A percentile compares a stretch with the other conserved stretches of the same genome.
phyloP scores from a whole-genome alignment of 2,329 filamentous ascomycete genomes.

The Clathrospora elynae region DNA sequence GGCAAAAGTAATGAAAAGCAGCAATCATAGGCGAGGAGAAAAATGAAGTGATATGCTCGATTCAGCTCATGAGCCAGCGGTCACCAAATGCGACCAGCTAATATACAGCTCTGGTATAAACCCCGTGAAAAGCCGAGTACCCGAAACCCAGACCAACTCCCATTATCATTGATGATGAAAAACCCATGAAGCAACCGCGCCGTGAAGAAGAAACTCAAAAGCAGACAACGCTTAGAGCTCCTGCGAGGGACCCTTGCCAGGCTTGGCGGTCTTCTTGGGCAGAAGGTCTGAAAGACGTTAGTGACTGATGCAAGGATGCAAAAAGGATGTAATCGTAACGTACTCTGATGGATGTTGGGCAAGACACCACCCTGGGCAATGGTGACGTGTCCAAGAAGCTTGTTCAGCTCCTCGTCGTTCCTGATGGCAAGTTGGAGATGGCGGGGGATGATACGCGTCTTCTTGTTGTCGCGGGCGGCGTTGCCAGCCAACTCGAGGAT shows the following conservation, averaged over 20 bases:
- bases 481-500: conserved; percentile 99
- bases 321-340: conserved; percentile 50
- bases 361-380: conserved; percentile 97
- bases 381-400: conserved; percentile 93
- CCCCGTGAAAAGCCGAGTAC: conserved; percentile 58
- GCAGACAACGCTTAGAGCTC: conserved; percentile 73
- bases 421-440: conserved; percentile 99
- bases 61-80: conserved; percentile 54
- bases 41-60: conserved; percentile 44
- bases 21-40: neutral
- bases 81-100: conserved; percentile 59
- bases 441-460: conserved; percentile 99
- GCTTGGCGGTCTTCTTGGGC: conserved; percentile 98
- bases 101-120: conserved; percentile 65
- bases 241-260: conserved; percentile 88
- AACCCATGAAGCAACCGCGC: conserved; percentile 57
- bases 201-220: conserved; percentile 47
- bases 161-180: conserved; percentile 74
- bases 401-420: conserved; percentile 99
- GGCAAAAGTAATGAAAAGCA: neutral
- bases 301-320: conserved; percentile 26
- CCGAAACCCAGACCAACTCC: conserved; percentile 67
- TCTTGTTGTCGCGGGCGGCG: conserved; percentile 99
- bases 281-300: conserved; percentile 76
- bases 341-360: conserved; percentile 97